Evolutionary conservation across 169 alveolate species (phyloP).

Genomic region (Plasmodium malariae): DNA sequence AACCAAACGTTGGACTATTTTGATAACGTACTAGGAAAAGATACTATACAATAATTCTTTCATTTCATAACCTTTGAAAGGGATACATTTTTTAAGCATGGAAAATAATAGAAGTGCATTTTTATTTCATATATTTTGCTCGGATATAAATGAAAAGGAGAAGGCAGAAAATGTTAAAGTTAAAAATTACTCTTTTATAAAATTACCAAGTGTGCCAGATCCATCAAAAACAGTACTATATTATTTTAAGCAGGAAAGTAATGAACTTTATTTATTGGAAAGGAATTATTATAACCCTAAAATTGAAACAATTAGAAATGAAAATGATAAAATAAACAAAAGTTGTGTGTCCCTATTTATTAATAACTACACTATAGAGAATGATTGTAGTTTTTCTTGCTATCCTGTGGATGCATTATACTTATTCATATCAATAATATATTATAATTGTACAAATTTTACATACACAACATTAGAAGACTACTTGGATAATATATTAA

Average conservation of each 20-base stretch:
- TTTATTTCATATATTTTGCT: conserved; percentile 52
- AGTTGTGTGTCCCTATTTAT: conserved; percentile 62
- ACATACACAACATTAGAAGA: conserved; percentile 60
- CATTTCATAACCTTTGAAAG: neutral
- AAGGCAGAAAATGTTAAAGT: neutral
- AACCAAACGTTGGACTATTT: neutral
- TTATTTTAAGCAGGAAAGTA: conserved; percentile 35
- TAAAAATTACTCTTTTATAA: conserved; percentile 45
- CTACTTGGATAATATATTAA: conserved; percentile 33
- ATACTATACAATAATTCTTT: neutral
- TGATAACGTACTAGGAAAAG: neutral
- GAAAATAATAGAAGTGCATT: conserved; percentile 42
- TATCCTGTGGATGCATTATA: conserved; percentile 70
- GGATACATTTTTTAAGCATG: neutral
- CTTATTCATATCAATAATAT: conserved; percentile 48
- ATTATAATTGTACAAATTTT: conserved; percentile 30
- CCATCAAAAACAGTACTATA: conserved; percentile 54
- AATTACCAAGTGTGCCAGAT: conserved; percentile 68
- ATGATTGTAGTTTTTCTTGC: conserved; percentile 50
- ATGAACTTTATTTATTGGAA: conserved; percentile 48
- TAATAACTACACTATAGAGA: conserved; percentile 60
- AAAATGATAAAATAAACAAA: conserved; percentile 67
- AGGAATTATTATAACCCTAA: conserved; percentile 64
- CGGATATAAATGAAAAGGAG: neutral
- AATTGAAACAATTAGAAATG: conserved; percentile 47